phyloP scores from a whole-genome alignment of 176 grass and related monocot genomes.

The Eleusine indica region DNA sequence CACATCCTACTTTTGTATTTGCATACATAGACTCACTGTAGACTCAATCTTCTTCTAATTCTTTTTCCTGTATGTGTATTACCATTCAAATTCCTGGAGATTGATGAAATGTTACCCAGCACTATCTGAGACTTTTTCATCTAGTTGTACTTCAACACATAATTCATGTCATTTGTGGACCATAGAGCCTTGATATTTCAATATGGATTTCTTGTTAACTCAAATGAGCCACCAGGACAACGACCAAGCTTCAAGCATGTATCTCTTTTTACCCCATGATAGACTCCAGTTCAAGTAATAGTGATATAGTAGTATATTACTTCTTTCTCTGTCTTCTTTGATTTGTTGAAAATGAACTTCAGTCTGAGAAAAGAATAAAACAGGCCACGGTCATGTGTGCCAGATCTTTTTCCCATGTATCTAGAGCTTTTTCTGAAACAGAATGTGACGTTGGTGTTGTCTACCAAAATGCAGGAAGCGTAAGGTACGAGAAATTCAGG shows the following conservation, averaged over 20 bases:
- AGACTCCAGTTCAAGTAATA: background rate
- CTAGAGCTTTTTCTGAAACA: conserved; percentile 9
- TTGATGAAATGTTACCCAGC: background rate
- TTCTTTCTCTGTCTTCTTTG: background rate
- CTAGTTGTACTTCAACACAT: background rate
- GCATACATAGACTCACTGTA: background rate
- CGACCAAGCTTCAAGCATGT: background rate
- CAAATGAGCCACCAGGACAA: background rate
- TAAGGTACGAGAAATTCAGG: conserved; percentile 79
- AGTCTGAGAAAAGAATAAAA: conserved; percentile 9
- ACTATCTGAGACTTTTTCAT: background rate
- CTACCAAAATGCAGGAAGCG: conserved; percentile 64
- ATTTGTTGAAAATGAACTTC: background rate
- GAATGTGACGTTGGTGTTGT: background rate
- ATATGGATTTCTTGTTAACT: background rate
- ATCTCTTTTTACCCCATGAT: background rate
- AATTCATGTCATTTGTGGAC: background rate
- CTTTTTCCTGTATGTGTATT: too few species aligned
- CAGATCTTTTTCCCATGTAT: background rate
- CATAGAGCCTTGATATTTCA: background rate
- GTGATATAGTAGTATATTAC: background rate
- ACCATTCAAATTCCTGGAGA: background rate
- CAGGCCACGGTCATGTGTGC: background rate
- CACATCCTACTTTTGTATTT: conserved; percentile 7
- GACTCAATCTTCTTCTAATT: background rate